Conservation (phyloP, 345 rosid genomes). For the Populus pruinosa region DNA sequence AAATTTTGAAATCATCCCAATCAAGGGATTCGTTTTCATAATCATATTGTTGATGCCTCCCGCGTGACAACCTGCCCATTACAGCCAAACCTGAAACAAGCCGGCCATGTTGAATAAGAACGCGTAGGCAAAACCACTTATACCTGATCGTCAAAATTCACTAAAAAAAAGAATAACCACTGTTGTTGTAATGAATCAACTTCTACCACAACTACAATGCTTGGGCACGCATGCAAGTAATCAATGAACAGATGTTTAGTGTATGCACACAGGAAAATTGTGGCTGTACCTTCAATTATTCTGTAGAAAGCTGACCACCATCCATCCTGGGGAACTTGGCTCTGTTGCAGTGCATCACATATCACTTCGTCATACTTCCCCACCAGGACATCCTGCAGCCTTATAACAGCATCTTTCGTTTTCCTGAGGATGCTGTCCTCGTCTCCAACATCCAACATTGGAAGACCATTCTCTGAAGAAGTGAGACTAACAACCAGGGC, state of each 20-base stretch:
- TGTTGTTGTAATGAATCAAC: not conserved
- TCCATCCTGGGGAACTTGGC: slow-evolving; percentile 55
- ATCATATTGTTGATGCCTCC: slow-evolving; percentile 43
- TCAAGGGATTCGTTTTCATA: slow-evolving; percentile 41
- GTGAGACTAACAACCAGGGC: slow-evolving; percentile 73
- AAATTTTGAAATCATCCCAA: slow-evolving; percentile 50
- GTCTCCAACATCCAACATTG: slow-evolving; percentile 45
- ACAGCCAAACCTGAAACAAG: slow-evolving; percentile 59
- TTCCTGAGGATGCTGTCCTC: slow-evolving; percentile 57
- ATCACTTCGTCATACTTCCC: slow-evolving; percentile 73
- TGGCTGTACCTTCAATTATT: slow-evolving; percentile 72
- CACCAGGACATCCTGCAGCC: slow-evolving; percentile 69
- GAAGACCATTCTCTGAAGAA: slow-evolving; percentile 63
- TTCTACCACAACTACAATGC: not conserved
- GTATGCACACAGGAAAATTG: not conserved
- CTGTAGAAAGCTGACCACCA: slow-evolving; percentile 93
- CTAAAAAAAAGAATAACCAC: not conserved
- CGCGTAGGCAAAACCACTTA: not conserved
- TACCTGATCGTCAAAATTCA: not conserved
- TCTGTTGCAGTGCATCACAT: slow-evolving; percentile 43
- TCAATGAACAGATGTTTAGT: not conserved
- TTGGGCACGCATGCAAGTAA: not conserved
- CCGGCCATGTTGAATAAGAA: slow-evolving; percentile 9
- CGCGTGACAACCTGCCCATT: slow-evolving; percentile 63
- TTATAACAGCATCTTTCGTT: slow-evolving; percentile 73